Evolutionary conservation across 768 basidiomycete species (phyloP), one percentile per base, ranked within the genome.

Genomic region (Boletus pseudopeckii): DNA sequence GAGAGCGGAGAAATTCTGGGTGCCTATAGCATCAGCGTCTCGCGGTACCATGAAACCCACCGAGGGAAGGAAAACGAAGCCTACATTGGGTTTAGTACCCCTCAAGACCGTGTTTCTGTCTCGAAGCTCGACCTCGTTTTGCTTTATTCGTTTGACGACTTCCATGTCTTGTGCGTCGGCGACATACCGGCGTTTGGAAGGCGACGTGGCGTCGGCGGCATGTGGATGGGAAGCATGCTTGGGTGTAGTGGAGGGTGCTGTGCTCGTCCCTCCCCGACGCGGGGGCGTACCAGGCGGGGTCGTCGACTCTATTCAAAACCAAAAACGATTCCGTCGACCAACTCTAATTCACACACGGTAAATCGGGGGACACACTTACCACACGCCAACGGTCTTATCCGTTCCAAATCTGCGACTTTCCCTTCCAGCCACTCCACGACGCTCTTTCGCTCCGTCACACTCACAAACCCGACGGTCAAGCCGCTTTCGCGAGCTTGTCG

Each of bases 391-490:
- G 68, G 61, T 13, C 56, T 45, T 45, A 71, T 70, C 18, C 61
- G 59, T 17, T 66, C 68, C 48, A 64, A 45, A 52, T 70, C 64
- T 0, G 56, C 51, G 1, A 62, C 55, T 33, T 73, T 77, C 34
- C 89, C 85, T 61, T 88, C 83, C 41, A 98, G 67, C 84, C 89
- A 98, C 48, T 95, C 93, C 34, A 91, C 83, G 0, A 96, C 84
- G 42, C 77, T 78, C 74, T 90, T 92, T 56, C 94, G 76, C 71
- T 97, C 94, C 3, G 92, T 91, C 33, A 92, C 83, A 60, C 88
- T 85, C 37, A 98, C 91, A 66, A 92, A 82, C 0, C 87, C 86
- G 37, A 84, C 79, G 2, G 82, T 76, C 30, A 93, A 72, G 1
- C 90, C 88, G 40, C 78, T 78, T 63, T 89, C 88, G 50, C 90